phyloP scores from a whole-genome alignment of 306 rosid species.

The Vigna hirtella region DNA sequence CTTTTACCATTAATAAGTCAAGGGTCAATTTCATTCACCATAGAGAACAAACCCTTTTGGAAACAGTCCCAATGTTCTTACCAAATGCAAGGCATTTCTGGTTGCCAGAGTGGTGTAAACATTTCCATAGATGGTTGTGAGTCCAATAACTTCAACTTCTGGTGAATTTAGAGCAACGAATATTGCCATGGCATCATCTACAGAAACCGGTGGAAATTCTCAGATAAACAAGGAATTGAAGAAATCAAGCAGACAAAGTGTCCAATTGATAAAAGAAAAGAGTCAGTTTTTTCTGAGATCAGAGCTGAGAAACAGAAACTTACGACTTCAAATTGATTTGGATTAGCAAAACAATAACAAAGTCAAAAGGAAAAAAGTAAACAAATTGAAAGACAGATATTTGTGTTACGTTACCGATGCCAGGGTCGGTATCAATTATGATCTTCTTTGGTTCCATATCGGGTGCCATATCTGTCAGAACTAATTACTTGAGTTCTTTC shows the following conservation, averaged over 20 bases:
- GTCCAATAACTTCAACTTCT: slow-evolving; percentile 81
- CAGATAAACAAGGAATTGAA: slow-evolving; percentile 39
- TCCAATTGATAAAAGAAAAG: background rate
- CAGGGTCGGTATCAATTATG: slow-evolving; percentile 96
- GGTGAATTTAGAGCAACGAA: slow-evolving; percentile 84
- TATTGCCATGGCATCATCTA: slow-evolving; percentile 96
- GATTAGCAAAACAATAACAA: background rate
- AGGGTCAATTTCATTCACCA: slow-evolving; percentile 16
- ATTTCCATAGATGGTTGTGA: slow-evolving; percentile 90
- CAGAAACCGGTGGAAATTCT: slow-evolving; percentile 39
- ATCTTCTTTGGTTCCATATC: slow-evolving; percentile 68
- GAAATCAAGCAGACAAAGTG: background rate
- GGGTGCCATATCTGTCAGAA: slow-evolving; percentile 43
- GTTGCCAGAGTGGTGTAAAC: slow-evolving; percentile 91
- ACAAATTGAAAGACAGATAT: background rate
- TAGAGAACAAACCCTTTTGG: background rate
- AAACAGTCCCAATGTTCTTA: slow-evolving; percentile 36
- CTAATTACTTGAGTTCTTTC: background rate
- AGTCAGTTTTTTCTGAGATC: background rate
- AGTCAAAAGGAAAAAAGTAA: no score
- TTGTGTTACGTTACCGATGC: slow-evolving; percentile 63
- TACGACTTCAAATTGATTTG: background rate
- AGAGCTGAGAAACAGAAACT: slow-evolving; percentile 8
- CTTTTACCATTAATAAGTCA: background rate
- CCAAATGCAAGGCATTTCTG: slow-evolving; percentile 96